Percentiles rank a stretch among this genome's conserved stretches.
phyloP scores from a whole-genome alignment of 257 asterid species.

The Solanum peruvianum region DNA sequence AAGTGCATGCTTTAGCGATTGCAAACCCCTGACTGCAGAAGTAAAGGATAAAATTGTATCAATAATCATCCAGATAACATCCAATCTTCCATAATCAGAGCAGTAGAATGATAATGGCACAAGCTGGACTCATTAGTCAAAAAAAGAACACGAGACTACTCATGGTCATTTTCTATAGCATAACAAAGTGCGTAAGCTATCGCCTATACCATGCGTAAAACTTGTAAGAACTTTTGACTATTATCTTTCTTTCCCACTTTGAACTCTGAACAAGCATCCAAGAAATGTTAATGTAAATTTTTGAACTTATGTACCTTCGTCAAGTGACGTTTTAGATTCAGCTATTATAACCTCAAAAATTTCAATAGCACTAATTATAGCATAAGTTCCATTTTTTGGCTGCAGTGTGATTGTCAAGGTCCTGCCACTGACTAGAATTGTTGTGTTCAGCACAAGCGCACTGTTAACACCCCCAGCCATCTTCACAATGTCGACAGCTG shows the following conservation, averaged over 20 bases:
- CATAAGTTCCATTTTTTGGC: conserved; percentile 60
- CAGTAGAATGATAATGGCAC: neutral
- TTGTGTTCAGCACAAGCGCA: conserved; percentile 72
- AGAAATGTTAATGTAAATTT: neutral
- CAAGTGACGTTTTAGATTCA: conserved; percentile 73
- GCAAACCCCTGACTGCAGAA: conserved; percentile 66
- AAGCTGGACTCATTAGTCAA: neutral
- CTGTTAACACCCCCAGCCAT: conserved; percentile 59
- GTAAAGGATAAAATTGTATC: neutral
- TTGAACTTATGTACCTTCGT: conserved; percentile 46
- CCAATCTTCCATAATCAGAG: neutral
- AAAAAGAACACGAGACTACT: neutral
- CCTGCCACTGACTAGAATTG: conserved; percentile 77
- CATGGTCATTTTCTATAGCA: neutral
- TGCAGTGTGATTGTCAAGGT: conserved; percentile 59
- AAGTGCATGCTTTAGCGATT: conserved; percentile 54
- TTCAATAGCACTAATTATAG: conserved; percentile 74
- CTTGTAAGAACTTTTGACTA: neutral
- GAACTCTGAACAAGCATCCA: neutral
- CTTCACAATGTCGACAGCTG: conserved; percentile 48
- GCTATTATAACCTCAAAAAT: conserved; percentile 68
- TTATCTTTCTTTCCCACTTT: neutral
- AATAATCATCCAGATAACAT: neutral
- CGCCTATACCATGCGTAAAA: neutral
- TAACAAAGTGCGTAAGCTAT: neutral